Evolutionary conservation across 2,329 filamentous ascomycete species (phyloP), one percentile per base, ranked within the genome.

Genomic region (Penicillium sp.): DNA sequence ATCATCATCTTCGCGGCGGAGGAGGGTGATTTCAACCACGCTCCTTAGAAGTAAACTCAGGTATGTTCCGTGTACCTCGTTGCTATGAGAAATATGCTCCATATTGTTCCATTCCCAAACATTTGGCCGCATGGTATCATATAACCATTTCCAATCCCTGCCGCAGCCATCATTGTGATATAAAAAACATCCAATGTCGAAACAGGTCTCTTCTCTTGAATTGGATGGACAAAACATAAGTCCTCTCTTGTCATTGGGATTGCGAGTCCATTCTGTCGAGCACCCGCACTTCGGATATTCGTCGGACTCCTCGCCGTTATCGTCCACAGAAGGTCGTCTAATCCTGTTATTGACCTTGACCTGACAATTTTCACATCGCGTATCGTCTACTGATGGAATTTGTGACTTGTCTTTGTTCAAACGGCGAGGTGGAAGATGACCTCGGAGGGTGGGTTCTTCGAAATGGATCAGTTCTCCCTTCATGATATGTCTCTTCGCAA

Each of bases 361-460:
- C 13, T 51, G 56, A 44, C 68, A 71, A 34, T 70, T 70, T 18
- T 70, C 67, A 47, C 68, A 71, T 34, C 55, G 53, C 13, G 32
- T 24, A 23, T 47, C 39, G 10, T 47, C 44, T 7, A 26, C 39
- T 10, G 3, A 24, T 26, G 12, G 6, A 0, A 15, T 26, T 3
- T 32, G 9, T 9, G 49, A 40, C 10, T 36, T 17, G 29, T 58
- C 51, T 12, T 27, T 30, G 3, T 27, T 13, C 34, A 60, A 50
- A 20, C 46, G 45, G 13, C 46, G 46, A 4, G 43, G 43, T 7
- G 56, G 54, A 32, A 72, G 64, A 54, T 71, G 63, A 13, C 70
- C 66, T 42, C 70, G 61, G n/a, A 71, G 63, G 3, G 64, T 65
- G 2, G 70, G 70, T 33, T 72, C 70, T 42, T 72, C 69, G 18